Base-by-base conservation (phyloP, 352 stramenopile genomes). In the Pythium monospermum region DNA sequence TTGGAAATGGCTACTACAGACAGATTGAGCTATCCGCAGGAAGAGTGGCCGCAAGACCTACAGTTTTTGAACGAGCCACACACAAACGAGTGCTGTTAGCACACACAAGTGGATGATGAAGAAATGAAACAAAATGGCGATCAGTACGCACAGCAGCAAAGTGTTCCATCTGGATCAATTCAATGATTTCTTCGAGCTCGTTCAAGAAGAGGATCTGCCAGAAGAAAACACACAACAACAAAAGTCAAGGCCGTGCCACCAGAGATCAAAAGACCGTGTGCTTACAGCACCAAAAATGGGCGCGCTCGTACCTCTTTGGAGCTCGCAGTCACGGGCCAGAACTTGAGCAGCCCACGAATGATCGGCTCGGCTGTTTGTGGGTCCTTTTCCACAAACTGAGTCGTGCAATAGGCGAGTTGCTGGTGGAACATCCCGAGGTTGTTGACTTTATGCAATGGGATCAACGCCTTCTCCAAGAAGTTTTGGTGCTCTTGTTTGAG, bases 361-460 rank as follows among this genome's bases (percentile, higher is more conserved):
- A 98, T 97, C 15, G 88, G 81, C 42, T 95, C 95, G 0, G 92
- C 91, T 19, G 94, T 98, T 47, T 98, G 81, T 1, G 95, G 91
- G 69, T 99, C 97, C 64, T 99, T 99, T 69, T 99, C 96, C 19
- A 99, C 95, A 53, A 98, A 99, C 71, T 99, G 96, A 47, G 97
- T 98, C 25, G 98, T 98, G 78, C 97, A 99, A 70, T 99, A 99
- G 4, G 94, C 98, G 7, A 99, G 70, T 63, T 99, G 96, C 60
- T 98, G 95, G 58, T 99, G 96, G 63, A 99, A 99, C 53, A 98
- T 85, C 36, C 82, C 80, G 19, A 98, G 81, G 66, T 80, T 94
- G 48, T 96, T 96, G 4, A 55, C 43, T 71, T 99, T 99, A 79
- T 99, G 97, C 32, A 99, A 80, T 10, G 96, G 96, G 52, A 99